phyloP scores from a whole-genome alignment of 805 yeast species.

The Saturnispora quitensis region DNA sequence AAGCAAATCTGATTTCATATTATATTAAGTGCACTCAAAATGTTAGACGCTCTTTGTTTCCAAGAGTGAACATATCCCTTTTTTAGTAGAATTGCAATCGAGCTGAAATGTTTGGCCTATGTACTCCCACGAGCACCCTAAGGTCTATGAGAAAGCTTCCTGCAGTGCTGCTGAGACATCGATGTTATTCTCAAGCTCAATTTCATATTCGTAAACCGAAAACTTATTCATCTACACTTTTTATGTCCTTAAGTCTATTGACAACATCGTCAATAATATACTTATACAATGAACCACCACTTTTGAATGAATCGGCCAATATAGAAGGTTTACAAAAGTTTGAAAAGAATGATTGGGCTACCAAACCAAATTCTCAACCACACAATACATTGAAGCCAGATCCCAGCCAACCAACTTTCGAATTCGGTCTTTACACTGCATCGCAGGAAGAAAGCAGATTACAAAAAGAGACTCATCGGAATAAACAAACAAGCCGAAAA shows the following conservation, averaged over 20 bases:
- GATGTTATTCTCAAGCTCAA: background rate
- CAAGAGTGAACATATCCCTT: background rate
- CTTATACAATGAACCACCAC: conserved; percentile 1
- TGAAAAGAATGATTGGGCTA: conserved; percentile 10
- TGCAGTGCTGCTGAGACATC: background rate
- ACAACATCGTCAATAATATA: background rate
- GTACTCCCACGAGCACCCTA: background rate
- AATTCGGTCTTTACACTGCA: conserved; percentile 51
- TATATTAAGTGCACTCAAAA: background rate
- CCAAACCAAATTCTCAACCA: conserved; percentile 6
- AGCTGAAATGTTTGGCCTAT: background rate
- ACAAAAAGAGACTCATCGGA: conserved; percentile 30
- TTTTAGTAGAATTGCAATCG: background rate
- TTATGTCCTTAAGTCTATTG: background rate
- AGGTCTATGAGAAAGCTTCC: background rate
- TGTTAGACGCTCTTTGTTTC: background rate
- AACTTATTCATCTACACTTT: background rate
- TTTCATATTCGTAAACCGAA: background rate
- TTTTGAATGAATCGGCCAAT: background rate
- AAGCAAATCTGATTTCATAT: background rate
- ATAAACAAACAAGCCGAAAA: conserved; percentile 14
- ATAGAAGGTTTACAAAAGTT: conserved; percentile 12
- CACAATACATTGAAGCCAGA: conserved; percentile 36
- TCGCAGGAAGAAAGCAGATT: conserved; percentile 48
- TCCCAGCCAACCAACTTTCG: conserved; percentile 53